A percentile compares a stretch with the other conserved stretches of the same genome.
phyloP scores from a whole-genome alignment of 805 yeast species.

The Kregervanrija pseudodelftensis region DNA sequence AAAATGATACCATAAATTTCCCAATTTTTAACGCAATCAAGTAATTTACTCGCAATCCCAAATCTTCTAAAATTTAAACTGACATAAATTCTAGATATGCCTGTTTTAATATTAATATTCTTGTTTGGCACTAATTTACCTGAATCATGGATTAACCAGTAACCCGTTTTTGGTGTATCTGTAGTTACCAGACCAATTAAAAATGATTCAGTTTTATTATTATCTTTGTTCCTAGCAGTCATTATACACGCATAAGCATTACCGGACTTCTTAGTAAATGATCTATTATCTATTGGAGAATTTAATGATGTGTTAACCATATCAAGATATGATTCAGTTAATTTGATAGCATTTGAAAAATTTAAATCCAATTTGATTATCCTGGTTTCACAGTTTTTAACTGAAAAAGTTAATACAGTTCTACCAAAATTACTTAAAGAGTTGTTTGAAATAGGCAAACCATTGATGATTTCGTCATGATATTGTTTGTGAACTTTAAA shows the following conservation, averaged over 20 bases:
- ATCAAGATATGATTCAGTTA: constrained; percentile 35
- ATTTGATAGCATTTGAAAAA: constrained; percentile 12
- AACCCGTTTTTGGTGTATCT: constrained; percentile 38
- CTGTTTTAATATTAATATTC: constrained; percentile 25
- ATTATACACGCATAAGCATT: constrained; percentile 42
- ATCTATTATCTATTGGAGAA: constrained; percentile 36
- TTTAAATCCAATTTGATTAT: constrained; percentile 31
- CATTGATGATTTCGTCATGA: constrained; percentile 38
- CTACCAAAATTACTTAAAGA: neutral
- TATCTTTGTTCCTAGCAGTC: neutral
- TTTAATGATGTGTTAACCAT: constrained; percentile 54
- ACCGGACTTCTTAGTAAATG: constrained; percentile 21
- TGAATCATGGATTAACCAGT: constrained; percentile 54
- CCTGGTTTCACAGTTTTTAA: constrained; percentile 1
- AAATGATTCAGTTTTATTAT: no score
- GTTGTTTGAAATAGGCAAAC: constrained; percentile 1
- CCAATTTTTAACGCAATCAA: constrained; percentile 35
- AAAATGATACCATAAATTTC: constrained; percentile 42
- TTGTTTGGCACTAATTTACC: constrained; percentile 44
- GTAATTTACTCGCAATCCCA: constrained; percentile 41
- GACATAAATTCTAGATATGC: constrained; percentile 43
- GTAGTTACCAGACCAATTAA: constrained; percentile 54
- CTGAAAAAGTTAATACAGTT: constrained; percentile 2
- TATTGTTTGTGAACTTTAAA: constrained; percentile 41
- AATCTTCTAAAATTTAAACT: constrained; percentile 34